These are phyloP conservation scores for Piromyces sp. DNA, from an alignment of 192 early-diverging fungal species.

Conservation along the genomic window DNA sequence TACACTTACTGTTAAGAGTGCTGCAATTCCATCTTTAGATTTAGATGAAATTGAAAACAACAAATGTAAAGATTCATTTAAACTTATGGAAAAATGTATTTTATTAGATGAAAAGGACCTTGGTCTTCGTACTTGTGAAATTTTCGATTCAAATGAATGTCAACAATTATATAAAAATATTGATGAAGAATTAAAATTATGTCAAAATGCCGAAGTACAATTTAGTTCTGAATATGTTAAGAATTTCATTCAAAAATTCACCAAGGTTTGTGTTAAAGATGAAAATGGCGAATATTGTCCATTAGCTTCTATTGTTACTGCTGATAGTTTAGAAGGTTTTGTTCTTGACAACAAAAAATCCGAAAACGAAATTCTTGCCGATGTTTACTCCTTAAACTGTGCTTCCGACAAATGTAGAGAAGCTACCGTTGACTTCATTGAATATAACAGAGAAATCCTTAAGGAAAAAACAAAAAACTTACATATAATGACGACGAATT, in stretches of 20 bases:
- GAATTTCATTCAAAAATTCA: not conserved
- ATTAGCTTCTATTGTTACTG: not conserved
- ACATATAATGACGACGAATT: not conserved
- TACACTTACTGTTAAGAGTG: not conserved
- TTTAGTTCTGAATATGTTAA: not conserved
- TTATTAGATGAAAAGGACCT: not conserved
- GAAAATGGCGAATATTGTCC: not conserved
- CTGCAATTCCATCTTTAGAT: not conserved
- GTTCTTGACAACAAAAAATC: not conserved
- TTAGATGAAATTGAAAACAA: not conserved
- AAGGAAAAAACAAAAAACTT: not conserved
- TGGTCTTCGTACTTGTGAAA: not conserved
- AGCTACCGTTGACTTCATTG: not conserved
- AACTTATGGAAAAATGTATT: not conserved
- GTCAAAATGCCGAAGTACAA: not conserved
- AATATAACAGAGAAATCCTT: not conserved
- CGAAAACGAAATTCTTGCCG: not conserved
- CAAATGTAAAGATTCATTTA: not conserved
- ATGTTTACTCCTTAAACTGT: not conserved
- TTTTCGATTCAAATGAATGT: not conserved
- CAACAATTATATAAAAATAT: not conserved
- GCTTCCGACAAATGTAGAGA: not conserved
- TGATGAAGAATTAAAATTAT: not conserved
- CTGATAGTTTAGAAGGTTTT: not conserved
- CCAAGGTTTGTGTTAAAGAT: not conserved